These are phyloP conservation scores for Pichia cabralensis DNA, from an alignment of 805 yeast species.

Conservation along the genomic window DNA sequence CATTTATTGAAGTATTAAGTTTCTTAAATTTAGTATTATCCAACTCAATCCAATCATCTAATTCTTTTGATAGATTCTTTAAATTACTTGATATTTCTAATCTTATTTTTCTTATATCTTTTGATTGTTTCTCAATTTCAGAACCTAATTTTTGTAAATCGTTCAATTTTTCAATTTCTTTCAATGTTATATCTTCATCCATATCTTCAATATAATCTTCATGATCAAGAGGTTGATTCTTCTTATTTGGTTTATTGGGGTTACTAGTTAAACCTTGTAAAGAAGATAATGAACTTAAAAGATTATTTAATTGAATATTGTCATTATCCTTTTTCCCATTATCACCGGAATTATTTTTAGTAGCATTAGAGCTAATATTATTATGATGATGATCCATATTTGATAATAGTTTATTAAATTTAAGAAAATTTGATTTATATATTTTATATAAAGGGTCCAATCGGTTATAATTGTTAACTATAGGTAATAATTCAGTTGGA, in stretches of 20 bases:
- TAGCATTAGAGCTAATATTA: background rate
- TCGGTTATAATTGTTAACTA: constrained; percentile 3
- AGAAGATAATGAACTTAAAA: constrained; percentile 5
- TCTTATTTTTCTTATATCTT: constrained; percentile 15
- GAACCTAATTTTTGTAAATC: too few relatives aligned
- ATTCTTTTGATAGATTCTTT: constrained; percentile 19
- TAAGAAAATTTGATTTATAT: constrained; percentile 18
- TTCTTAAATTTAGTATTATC: constrained; percentile 6
- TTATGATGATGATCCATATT: too few relatives aligned
- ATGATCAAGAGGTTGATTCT: background rate
- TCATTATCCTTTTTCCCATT: background rate
- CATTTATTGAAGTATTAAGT: background rate
- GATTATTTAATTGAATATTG: constrained; percentile 1
- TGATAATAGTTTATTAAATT: constrained; percentile 12
- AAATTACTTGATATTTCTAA: constrained; percentile 17
- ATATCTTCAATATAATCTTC: background rate
- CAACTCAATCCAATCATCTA: constrained; percentile 24
- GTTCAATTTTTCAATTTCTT: background rate
- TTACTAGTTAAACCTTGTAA: constrained; percentile 1
- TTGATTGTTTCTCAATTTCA: constrained; percentile 10
- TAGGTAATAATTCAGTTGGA: constrained; percentile 5
- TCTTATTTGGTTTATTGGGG: background rate
- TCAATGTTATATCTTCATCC: background rate
- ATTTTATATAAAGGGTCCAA: constrained; percentile 2
- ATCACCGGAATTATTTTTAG: background rate